A percentile compares a stretch with the other conserved stretches of the same genome.
Conservation (phyloP, 2,329 filamentous ascomycete genomes). For the Scedosporium aurantiacum region DNA sequence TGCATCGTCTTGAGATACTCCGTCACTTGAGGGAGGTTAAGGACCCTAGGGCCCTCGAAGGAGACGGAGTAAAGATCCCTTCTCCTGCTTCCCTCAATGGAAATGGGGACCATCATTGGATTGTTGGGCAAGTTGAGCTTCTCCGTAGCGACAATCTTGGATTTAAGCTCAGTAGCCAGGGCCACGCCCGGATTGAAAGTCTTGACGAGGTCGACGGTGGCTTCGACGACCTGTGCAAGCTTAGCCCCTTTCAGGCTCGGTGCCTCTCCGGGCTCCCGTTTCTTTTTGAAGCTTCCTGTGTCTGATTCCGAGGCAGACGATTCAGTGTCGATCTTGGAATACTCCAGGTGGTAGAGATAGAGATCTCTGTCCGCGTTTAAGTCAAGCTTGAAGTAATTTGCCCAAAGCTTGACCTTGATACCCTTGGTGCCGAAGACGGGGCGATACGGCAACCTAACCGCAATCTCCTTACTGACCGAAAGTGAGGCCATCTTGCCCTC, state of each 20-base stretch:
- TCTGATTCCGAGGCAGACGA: constrained; percentile 4
- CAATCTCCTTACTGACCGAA: constrained; percentile 23
- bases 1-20: constrained; percentile 32
- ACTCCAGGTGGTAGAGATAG: constrained; percentile 35
- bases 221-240: constrained; percentile 17
- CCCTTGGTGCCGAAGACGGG: constrained; percentile 39
- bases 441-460: constrained; percentile 29
- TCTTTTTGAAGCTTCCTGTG: constrained; percentile 8
- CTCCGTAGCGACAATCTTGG: constrained; percentile 23
- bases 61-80: neutral
- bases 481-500: constrained; percentile 19
- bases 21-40: constrained; percentile 18
- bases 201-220: constrained; percentile 24
- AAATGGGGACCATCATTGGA: constrained; percentile 4
- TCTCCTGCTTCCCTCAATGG: neutral
- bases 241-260: constrained; percentile 7
- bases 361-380: constrained; percentile 22
- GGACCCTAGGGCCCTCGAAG: neutral
- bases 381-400: constrained; percentile 41
- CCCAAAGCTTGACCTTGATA: constrained; percentile 32
- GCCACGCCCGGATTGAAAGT: constrained; percentile 18
- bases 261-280: constrained; percentile 9
- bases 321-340: constrained; percentile 15
- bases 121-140: constrained; percentile 3
- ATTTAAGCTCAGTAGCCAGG: constrained; percentile 40